These are phyloP conservation scores for Kuraishia ogatae DNA, from an alignment of 805 yeast genomes.

Conservation along the genomic window DNA sequence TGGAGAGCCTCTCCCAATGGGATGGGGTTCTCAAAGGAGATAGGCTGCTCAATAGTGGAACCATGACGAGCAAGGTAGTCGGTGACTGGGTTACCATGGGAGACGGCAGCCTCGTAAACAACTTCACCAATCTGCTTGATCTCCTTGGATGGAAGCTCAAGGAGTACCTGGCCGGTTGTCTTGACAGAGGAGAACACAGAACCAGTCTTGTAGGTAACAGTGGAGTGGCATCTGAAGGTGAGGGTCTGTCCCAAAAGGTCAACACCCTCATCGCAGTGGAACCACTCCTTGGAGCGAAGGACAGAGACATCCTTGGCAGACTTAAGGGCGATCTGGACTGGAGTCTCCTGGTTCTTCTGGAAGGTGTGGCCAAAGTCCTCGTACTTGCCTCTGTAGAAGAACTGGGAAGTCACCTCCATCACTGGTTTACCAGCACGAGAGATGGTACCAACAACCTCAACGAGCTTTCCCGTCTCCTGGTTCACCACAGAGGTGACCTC, in stretches of 20 bases:
- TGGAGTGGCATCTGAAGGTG: conserved; percentile 84
- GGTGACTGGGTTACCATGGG: conserved; percentile 95
- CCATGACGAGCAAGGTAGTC: conserved; percentile 92
- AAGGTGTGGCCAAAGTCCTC: conserved; percentile 85
- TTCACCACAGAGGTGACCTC: conserved; percentile 82
- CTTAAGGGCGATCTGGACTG: conserved; percentile 66
- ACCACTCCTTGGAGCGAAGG: conserved; percentile 95
- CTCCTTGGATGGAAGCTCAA: conserved; percentile 91
- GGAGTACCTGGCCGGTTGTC: conserved; percentile 76
- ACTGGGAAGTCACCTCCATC: conserved; percentile 89
- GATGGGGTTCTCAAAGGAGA: conserved; percentile 81
- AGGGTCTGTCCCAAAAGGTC: conserved; percentile 73
- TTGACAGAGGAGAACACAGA: conserved; percentile 68
- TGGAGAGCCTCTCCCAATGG: conserved; percentile 65
- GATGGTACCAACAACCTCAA: conserved; percentile 88
- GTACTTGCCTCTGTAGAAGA: conserved; percentile 94
- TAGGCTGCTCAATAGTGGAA: conserved; percentile 87
- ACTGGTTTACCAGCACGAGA: conserved; percentile 70
- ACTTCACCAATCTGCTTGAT: conserved; percentile 75
- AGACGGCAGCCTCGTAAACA: conserved; percentile 81
- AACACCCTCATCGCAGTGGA: conserved; percentile 64
- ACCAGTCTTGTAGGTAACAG: conserved; percentile 71
- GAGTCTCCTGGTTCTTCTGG: conserved; percentile 80
- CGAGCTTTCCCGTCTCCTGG: conserved; percentile 90
- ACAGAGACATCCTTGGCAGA: conserved; percentile 88